A percentile compares a stretch with the other conserved stretches of the same genome.
phyloP scores from a whole-genome alignment of 805 yeast genomes.

The Ogataea nakhonphanomensis region DNA sequence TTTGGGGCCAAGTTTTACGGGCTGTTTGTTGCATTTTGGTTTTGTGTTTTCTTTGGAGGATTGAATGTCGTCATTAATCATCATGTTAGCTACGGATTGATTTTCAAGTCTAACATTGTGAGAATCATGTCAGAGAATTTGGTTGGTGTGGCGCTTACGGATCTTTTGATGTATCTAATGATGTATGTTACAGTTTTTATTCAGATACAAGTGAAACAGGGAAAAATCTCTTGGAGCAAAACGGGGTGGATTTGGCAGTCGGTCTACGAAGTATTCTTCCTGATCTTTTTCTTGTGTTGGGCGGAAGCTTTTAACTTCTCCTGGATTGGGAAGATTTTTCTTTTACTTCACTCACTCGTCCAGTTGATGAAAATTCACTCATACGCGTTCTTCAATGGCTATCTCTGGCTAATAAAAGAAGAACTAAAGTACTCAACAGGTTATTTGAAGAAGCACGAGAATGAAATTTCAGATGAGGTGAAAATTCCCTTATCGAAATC shows the following conservation, averaged over 20 bases:
- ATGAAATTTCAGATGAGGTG: slow-evolving; percentile 30
- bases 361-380: slow-evolving; percentile 95
- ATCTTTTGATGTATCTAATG: slow-evolving; percentile 66
- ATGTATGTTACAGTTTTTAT: slow-evolving; percentile 58
- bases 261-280: slow-evolving; percentile 48
- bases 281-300: slow-evolving; percentile 51
- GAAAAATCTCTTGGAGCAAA: slow-evolving; percentile 53
- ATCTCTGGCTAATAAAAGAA: slow-evolving; percentile 61
- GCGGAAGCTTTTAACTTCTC: slow-evolving; percentile 60
- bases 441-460: slow-evolving; percentile 40
- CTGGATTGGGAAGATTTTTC: slow-evolving; percentile 88
- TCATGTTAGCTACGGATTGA: slow-evolving; percentile 41
- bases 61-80: slow-evolving; percentile 53
- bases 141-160: slow-evolving; percentile 66
- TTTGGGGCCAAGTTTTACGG: slow-evolving; percentile 63
- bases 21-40: slow-evolving; percentile 77
- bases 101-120: slow-evolving; percentile 53
- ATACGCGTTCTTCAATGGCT: slow-evolving; percentile 87
- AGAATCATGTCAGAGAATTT: slow-evolving; percentile 58
- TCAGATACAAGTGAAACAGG: slow-evolving; percentile 50
- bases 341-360: slow-evolving; percentile 81
- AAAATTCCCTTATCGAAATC: slow-evolving; percentile 42
- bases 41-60: slow-evolving; percentile 54
- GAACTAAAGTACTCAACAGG: slow-evolving; percentile 52
- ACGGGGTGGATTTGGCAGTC: slow-evolving; percentile 65